Evolutionary conservation across 805 yeast species (phyloP).

Genomic region (Spathaspora hagerdaliae): DNA sequence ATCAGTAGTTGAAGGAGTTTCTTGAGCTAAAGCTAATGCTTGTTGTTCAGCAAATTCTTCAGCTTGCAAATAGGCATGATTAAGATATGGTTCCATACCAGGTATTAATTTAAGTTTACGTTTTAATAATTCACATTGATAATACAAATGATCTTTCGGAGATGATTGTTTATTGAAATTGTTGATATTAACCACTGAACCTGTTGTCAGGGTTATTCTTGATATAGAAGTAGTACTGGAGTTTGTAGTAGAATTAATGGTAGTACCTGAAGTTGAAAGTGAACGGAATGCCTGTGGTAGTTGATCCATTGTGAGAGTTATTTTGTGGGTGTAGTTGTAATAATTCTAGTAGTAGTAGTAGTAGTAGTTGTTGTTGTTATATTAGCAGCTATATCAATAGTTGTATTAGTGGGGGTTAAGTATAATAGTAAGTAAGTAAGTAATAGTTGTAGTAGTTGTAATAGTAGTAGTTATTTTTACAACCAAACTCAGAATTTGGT

Average conservation of each 20-base stretch:
- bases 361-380: not conserved
- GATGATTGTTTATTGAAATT: slow-evolving; percentile 63
- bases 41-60: slow-evolving; percentile 72
- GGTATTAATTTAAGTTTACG: slow-evolving; percentile 54
- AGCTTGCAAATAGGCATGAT: slow-evolving; percentile 60
- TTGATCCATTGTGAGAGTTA: slow-evolving; percentile 8
- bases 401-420: not conserved
- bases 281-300: slow-evolving; percentile 32
- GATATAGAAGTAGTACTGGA: slow-evolving; percentile 30
- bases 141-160: slow-evolving; percentile 65
- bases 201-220: slow-evolving; percentile 28
- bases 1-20: slow-evolving; percentile 6
- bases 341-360: not conserved
- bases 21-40: slow-evolving; percentile 48
- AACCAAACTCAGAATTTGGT: too few species aligned
- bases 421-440: not conserved
- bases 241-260: not conserved
- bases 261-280: slow-evolving; percentile 22
- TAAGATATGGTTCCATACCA: slow-evolving; percentile 65
- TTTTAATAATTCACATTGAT: slow-evolving; percentile 57
- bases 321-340: not conserved
- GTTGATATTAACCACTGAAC: slow-evolving; percentile 44
- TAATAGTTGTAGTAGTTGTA: not conserved
- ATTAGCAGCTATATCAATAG: too few species aligned
- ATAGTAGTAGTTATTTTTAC: too few species aligned